Evolutionary conservation across 805 yeast species (phyloP), one percentile per base, ranked within the genome.

Genomic region (Suhomyces faveliae): DNA sequence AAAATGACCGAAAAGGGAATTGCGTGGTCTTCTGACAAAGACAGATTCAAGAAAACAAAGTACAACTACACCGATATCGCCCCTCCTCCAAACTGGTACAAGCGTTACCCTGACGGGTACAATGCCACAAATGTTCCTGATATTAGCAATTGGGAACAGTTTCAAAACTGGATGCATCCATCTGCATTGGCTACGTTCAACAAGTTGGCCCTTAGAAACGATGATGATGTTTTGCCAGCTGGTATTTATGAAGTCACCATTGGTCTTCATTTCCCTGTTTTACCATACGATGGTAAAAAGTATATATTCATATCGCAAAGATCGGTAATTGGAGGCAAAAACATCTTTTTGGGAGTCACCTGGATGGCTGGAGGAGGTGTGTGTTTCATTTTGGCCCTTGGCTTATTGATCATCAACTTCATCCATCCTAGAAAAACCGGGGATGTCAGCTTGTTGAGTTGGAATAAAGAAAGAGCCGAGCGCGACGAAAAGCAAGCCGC

Each of bases 211-310:
- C 73, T 80, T 46, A 76, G 87, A 61, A 86, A 85, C 59, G 83
- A 79, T 51, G 61, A 80, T 42, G 84, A 81, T 35, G 66, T 67
- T 1, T 64, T 87, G 51, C 60, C 65, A 10, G 70, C 72, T 4
- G 94, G 94, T 35, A 73, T 73, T 10, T 87, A 87, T 59, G 81
- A 85, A 63, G 69, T 84, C 17, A 68, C 76, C 35, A 76, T 85
- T 35, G 94, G 90, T 0, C 70, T 87, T 51, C 90, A 87, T 56
- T 87, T 87, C 82, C 95, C 95, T 4, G 92, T 87, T 2, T 69
- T 73, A 20, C 82, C 79, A 29, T 87, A 76, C 62, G 69, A 82
- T 5, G 92, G 92, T 47, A 77, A 79, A 48, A 87, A 87, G 63
- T 80, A 77, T 47, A 64, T 87, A 21, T 87, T 80, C 58, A 54